Percentiles rank a stretch among this genome's conserved stretches.
phyloP scores from a whole-genome alignment of 192 early-diverging fungal species.

The Backusella liffmaniae region DNA sequence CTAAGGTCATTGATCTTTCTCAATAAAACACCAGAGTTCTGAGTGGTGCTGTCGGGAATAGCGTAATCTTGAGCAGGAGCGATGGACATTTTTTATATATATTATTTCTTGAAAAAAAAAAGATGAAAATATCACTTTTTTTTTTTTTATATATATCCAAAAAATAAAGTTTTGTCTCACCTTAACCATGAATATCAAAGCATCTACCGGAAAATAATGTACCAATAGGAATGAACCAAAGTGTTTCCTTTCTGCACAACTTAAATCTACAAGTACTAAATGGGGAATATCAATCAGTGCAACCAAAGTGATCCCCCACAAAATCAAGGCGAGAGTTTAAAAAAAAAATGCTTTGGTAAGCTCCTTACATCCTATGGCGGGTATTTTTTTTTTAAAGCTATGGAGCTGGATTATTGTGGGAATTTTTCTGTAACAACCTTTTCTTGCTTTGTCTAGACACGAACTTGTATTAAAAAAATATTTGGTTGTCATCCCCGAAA shows the following conservation, averaged over 20 bases:
- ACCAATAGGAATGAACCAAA: neutral
- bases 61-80: conserved; percentile 1
- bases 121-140: neutral
- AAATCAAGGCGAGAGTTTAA: neutral
- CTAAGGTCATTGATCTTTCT: conserved; percentile 28
- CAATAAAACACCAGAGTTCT: conserved; percentile 24
- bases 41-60: conserved; percentile 17
- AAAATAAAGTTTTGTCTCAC: conserved; percentile 3
- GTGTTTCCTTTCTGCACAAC: neutral
- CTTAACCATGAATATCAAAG: neutral
- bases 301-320: neutral
- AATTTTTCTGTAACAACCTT: neutral
- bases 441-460: neutral
- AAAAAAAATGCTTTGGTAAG: conserved; percentile 1
- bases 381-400: neutral
- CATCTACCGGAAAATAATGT: conserved; percentile 4
- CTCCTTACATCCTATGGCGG: neutral
- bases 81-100: neutral
- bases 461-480: neutral
- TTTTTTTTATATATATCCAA: neutral
- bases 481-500: neutral
- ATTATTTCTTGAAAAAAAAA: neutral
- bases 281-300: neutral
- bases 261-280: neutral
- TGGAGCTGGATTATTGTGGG: neutral